phyloP scores from a whole-genome alignment of 1,284 basidiomycete genomes.

The Fomitopsis betulina region DNA sequence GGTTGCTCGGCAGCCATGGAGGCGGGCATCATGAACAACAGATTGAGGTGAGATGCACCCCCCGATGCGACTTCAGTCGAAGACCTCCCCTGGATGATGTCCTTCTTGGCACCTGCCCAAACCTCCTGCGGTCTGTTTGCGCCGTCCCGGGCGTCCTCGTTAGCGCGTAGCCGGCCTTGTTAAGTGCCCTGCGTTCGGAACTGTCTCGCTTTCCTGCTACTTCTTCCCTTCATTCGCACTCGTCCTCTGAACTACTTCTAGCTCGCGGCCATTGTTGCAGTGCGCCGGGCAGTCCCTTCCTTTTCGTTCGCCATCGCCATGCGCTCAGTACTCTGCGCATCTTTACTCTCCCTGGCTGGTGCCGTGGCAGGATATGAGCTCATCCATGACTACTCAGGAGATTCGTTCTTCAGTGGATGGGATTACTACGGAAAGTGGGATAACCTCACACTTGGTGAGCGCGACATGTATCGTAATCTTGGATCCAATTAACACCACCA shows the following conservation, averaged over 20 bases:
- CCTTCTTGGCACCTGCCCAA: conserved; percentile 6
- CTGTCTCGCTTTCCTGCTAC: background rate
- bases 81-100: background rate
- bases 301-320: background rate
- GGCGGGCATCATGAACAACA: conserved; percentile 3
- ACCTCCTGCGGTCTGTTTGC: background rate
- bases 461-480: background rate
- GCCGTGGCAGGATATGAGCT: conserved; percentile 32
- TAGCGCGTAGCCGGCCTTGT: background rate
- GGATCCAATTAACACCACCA: conserved; percentile 5
- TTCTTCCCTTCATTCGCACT: background rate
- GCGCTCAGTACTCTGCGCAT: conserved; percentile 2
- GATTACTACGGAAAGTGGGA: conserved; percentile 55
- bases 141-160: background rate
- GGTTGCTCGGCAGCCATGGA: background rate
- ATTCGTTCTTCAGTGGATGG: conserved; percentile 56
- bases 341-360: conserved; percentile 9
- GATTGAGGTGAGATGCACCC: background rate
- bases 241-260: background rate
- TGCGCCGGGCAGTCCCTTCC: conserved; percentile 1
- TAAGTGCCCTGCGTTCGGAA: background rate
- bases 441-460: conserved; percentile 58
- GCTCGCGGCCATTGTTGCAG: background rate
- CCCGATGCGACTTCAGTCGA: background rate
- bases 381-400: conserved; percentile 45